Evolutionary conservation across 306 rosid species (phyloP).

Genomic region (Citrullus mucosospermus): DNA sequence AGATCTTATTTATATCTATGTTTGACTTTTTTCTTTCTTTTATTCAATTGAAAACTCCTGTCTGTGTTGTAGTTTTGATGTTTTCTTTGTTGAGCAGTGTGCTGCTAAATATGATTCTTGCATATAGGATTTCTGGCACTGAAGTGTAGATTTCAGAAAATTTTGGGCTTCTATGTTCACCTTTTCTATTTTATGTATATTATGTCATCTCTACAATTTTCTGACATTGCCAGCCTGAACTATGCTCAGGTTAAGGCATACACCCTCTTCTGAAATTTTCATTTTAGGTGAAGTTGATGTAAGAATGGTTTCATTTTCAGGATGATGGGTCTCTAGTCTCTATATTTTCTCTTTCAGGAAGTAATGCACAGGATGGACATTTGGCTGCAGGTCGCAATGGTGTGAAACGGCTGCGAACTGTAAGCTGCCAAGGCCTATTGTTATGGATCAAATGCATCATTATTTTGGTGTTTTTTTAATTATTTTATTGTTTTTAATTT

Average conservation of each 20-base stretch:
- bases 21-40: neutral
- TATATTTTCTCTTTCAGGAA: slow-evolving; percentile 71
- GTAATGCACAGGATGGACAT: slow-evolving; percentile 84
- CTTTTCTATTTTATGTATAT: neutral
- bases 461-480: neutral
- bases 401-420: slow-evolving; percentile 84
- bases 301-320: slow-evolving; percentile 23
- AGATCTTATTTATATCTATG: neutral
- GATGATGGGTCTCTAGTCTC: slow-evolving; percentile 91
- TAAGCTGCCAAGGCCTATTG: slow-evolving; percentile 12
- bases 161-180: neutral
- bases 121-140: neutral
- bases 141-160: neutral
- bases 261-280: neutral
- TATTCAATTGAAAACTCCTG: neutral
- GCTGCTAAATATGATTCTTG: neutral
- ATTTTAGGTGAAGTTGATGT: neutral
- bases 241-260: neutral
- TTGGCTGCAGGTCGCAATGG: slow-evolving; percentile 91
- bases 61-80: neutral
- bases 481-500: neutral
- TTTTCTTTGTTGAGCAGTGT: slow-evolving; percentile 1
- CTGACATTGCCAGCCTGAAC: neutral
- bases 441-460: neutral
- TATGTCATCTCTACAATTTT: neutral